Evolutionary conservation across 75 land plant genomes (phyloP).

Genomic region (Azolla pinnata): DNA sequence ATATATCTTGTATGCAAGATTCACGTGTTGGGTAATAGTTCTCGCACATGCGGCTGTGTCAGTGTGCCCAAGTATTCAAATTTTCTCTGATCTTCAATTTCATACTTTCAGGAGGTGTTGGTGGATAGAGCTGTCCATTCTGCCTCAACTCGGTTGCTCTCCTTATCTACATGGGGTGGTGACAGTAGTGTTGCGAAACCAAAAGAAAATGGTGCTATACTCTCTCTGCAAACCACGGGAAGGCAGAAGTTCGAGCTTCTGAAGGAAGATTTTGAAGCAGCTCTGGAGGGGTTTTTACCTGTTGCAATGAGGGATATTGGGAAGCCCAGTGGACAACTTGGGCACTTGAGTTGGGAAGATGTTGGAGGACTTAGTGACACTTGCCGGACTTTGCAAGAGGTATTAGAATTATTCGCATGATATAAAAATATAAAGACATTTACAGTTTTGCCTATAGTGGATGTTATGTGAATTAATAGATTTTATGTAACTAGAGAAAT

Average conservation of each 20-base stretch:
- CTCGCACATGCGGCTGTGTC: not conserved
- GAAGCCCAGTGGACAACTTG: conserved; percentile 50
- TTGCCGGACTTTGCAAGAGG: conserved; percentile 77
- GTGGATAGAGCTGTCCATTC: conserved; percentile 86
- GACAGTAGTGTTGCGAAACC: conserved; percentile 6
- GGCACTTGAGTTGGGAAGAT: conserved; percentile 83
- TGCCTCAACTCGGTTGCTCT: conserved; percentile 51
- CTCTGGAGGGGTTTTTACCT: conserved; percentile 76
- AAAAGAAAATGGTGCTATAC: conserved; percentile 5
- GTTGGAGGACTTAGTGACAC: conserved; percentile 82
- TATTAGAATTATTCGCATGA: too few species aligned
- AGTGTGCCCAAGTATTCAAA: not conserved
- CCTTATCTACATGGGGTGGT: too few species aligned
- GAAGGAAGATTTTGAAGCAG: conserved; percentile 53
- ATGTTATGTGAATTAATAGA: too few species aligned
- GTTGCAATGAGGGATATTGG: conserved; percentile 77
- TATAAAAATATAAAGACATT: too few species aligned
- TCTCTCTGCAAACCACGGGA: not conserved
- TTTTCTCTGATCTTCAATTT: not conserved
- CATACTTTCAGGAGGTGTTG: conserved; percentile 56
- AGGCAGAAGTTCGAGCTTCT: conserved; percentile 21
- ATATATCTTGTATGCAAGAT: not conserved
- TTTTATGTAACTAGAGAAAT: too few species aligned
- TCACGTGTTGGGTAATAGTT: not conserved
- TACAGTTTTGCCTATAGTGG: too few species aligned